Evolutionary conservation across 805 yeast species (phyloP), one percentile per base, ranked within the genome.

Genomic region (Yarrowia sp.): DNA sequence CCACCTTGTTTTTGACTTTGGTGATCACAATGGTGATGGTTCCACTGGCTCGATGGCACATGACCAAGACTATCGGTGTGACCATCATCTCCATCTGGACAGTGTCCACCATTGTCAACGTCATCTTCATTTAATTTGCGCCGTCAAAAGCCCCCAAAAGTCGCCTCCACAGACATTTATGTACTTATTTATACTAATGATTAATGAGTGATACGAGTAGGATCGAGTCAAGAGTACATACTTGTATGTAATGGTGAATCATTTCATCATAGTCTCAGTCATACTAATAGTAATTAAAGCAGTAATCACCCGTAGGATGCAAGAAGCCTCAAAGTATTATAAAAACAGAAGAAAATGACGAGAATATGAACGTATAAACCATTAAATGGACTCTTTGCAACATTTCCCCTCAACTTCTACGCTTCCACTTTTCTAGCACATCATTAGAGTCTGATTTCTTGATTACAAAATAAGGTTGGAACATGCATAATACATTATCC

Each of bases 71-170:
- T 16, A 71, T 76, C 6, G 86, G 85, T 0, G 16, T 67, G 6
- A 60, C 71, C 9, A 73, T 78, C 69, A 72, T 82, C 14, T 49
- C 69, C 1, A 63, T 77, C 5, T 82, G 84, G 84, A 61, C 69
- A 7, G 22, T 72, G 6, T 78, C 79, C 5, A 77, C 82, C 0
- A 25, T 65, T 6, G 62, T 74, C 22, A 76, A 73, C 39, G 60
- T 69, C 21, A 39, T 62, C 16, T 49, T 68, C 36, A 39, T 55
- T n/a, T 55, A 24, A 39, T 19, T n/a, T 19, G 47, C 6, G 25
- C 25, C 7, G 24, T 8, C 47, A 16, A 12, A 24, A 16, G 41
- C 31, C 35, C 24, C 51, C 49, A 44, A 44, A 44, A 44, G 49
- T 44, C 49, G 18, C 46, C 19, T 10, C 35, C 16, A 29, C 35